Conservation (phyloP, 2,329 filamentous ascomycete genomes). For the Mycosphaerella sp. region DNA sequence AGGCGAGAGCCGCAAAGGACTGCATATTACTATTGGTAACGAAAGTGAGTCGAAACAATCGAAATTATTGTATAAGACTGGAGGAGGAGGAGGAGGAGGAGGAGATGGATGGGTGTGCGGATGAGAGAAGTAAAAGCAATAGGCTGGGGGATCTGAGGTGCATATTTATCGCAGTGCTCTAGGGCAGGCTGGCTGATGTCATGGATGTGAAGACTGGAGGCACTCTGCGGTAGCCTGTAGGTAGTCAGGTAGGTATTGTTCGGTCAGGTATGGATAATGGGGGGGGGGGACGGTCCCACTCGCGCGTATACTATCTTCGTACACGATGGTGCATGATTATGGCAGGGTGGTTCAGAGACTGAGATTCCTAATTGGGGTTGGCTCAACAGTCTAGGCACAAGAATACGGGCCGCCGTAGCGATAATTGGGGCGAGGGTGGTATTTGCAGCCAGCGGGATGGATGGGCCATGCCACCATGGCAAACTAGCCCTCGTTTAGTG, state of each 20-base stretch:
- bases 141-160: neutral
- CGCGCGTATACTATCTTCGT: slow-evolving; percentile 11
- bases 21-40: slow-evolving; percentile 10
- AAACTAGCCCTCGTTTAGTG: slow-evolving; percentile 1
- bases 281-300: neutral
- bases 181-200: slow-evolving; percentile 7
- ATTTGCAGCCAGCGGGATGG: too few relatives aligned
- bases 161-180: slow-evolving; percentile 12
- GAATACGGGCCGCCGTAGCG: slow-evolving; percentile 14
- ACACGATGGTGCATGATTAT: slow-evolving; percentile 2
- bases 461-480: too few relatives aligned
- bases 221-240: too few relatives aligned
- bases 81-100: neutral
- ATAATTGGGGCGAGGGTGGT: slow-evolving; percentile 2
- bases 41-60: slow-evolving; percentile 1
- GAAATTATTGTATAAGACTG: neutral
- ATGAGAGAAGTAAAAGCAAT: neutral
- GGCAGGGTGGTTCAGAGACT: slow-evolving; percentile 6
- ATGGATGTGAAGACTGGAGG: slow-evolving; percentile 4
- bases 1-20: slow-evolving; percentile 10
- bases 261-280: neutral
- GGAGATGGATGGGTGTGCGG: slow-evolving; percentile 6
- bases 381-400: neutral
- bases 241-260: too few relatives aligned
- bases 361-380: neutral